Conservation (phyloP, 2,329 filamentous ascomycete species). For the Grosmannia serpens region DNA sequence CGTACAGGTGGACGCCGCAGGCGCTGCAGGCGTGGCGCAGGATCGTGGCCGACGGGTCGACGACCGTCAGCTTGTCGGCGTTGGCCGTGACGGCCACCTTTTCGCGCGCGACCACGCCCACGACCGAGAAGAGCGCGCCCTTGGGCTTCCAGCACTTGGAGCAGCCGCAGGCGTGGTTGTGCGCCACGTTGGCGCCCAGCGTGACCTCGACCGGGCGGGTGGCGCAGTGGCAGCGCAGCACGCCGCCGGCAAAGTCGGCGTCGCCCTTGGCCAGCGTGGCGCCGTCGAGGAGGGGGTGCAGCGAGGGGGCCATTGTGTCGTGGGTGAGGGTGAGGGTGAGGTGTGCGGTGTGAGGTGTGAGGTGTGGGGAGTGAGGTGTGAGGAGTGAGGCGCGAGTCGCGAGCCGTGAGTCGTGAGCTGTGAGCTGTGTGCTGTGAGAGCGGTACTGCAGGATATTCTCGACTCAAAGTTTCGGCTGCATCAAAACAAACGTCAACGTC, state of each 20-base stretch:
- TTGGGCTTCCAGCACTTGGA: slow-evolving; percentile 62
- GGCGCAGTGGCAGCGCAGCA: slow-evolving; percentile 48
- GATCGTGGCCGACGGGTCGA: slow-evolving; percentile 46
- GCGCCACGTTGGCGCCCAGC: slow-evolving; percentile 45
- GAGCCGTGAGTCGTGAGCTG: too few relatives aligned
- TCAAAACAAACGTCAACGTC: too few relatives aligned
- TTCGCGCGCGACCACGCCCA: slow-evolving; percentile 47
- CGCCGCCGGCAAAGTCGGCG: slow-evolving; percentile 45
- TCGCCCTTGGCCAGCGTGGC: slow-evolving; percentile 43
- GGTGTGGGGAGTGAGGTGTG: too few relatives aligned
- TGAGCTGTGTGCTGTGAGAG: too few relatives aligned
- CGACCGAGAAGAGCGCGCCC: slow-evolving; percentile 51
- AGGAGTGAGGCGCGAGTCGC: too few relatives aligned
- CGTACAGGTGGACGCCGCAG: slow-evolving; percentile 53
- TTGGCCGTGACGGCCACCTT: slow-evolving; percentile 46
- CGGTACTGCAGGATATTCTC: too few relatives aligned
- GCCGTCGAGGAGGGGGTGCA: slow-evolving; percentile 53
- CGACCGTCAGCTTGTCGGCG: slow-evolving; percentile 41
- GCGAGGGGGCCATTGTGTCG: slow-evolving; percentile 19
- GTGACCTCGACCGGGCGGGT: slow-evolving; percentile 44
- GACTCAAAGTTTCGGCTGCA: too few relatives aligned
- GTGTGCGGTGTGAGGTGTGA: not conserved
- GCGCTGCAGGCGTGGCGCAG: slow-evolving; percentile 47
- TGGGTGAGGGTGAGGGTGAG: not conserved
- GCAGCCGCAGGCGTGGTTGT: slow-evolving; percentile 63